Conservation (phyloP, 345 rosid genomes). For the Eucalyptus polyanthemos region DNA sequence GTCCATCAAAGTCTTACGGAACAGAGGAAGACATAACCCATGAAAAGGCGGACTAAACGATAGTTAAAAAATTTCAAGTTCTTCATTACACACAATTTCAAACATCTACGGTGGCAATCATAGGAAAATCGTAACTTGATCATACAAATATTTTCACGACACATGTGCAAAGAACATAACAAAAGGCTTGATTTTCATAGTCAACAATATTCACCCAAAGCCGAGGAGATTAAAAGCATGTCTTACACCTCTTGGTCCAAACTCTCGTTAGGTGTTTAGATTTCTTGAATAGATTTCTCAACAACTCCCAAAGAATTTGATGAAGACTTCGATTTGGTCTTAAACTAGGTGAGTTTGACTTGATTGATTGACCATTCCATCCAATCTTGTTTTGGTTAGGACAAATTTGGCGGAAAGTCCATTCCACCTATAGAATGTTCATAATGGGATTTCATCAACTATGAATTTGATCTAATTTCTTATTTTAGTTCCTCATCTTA, state of each 20-base stretch:
- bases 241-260: not conserved
- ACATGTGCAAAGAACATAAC: not conserved
- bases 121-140: too few relatives aligned
- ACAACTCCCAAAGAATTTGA: not conserved
- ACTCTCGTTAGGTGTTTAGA: not conserved
- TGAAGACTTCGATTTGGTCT: not conserved
- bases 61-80: not conserved
- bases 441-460: not conserved
- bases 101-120: not conserved
- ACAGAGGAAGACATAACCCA: not conserved
- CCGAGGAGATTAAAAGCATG: not conserved
- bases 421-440: not conserved
- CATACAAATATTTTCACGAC: not conserved
- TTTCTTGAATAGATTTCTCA: not conserved
- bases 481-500: not conserved
- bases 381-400: not conserved
- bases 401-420: not conserved
- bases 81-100: not conserved
- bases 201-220: not conserved
- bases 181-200: not conserved
- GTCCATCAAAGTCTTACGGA: too few relatives aligned
- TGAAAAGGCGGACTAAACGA: not conserved
- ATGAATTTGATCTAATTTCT: not conserved
- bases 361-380: not conserved
- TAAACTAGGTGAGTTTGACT: not conserved